phyloP scores from a whole-genome alignment of 768 basidiomycete species.

The Tulasnella sp. region DNA sequence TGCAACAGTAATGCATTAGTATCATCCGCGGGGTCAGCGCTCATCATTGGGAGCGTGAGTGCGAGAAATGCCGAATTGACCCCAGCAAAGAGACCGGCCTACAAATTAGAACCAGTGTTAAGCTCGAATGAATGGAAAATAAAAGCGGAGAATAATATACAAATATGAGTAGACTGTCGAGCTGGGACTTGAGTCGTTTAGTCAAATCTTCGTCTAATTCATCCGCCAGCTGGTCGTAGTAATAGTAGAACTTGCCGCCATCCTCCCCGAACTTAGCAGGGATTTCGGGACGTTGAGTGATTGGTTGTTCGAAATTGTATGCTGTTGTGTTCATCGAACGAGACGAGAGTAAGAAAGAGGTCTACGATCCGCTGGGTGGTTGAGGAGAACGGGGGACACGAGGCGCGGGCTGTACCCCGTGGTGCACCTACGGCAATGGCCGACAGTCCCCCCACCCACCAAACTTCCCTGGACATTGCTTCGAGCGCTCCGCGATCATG shows the following conservation, averaged over 20 bases:
- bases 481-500: no score
- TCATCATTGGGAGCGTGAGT: neutral
- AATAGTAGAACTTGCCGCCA: neutral
- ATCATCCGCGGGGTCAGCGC: neutral
- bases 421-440: no score
- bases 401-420: no score
- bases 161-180: neutral
- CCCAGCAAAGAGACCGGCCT: neutral
- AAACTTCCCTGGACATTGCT: no score
- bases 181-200: neutral
- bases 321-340: neutral
- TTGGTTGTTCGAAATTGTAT: neutral
- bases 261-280: neutral
- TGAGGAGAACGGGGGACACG: neutral
- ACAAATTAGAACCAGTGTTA: neutral
- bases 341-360: neutral
- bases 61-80: slow-evolving; percentile 2
- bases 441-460: no score
- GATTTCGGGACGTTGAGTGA: neutral
- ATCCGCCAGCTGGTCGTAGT: neutral
- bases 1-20: neutral
- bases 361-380: neutral
- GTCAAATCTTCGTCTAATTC: neutral
- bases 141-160: neutral
- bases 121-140: neutral